phyloP scores from a whole-genome alignment of 192 early-diverging fungal genomes.

The Pilaira anomala region DNA sequence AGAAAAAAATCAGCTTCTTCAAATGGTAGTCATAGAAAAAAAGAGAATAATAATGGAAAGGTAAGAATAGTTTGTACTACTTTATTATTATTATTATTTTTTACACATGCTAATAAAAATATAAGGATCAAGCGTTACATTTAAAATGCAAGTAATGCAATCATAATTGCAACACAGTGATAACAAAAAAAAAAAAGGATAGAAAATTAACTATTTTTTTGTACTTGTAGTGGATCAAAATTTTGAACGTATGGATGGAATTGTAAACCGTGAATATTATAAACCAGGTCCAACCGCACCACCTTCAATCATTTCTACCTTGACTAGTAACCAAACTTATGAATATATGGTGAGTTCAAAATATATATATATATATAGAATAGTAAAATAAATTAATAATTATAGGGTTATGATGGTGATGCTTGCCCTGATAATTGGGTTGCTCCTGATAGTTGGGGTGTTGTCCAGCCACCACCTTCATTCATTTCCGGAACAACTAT shows the following conservation, averaged over 20 bases:
- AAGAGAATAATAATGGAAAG: background rate
- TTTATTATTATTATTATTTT: too few species aligned
- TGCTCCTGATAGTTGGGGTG: conserved; percentile 71
- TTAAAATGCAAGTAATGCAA: background rate
- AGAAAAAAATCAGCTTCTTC: conserved; percentile 14
- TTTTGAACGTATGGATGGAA: conserved; percentile 46
- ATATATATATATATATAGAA: too few species aligned
- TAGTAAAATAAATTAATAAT: background rate
- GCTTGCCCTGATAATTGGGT: conserved; percentile 51
- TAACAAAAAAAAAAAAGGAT: background rate
- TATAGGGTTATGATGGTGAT: conserved; percentile 9
- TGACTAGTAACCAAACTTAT: conserved; percentile 7
- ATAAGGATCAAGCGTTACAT: background rate
- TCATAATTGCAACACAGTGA: too few species aligned
- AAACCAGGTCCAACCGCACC: conserved; percentile 8
- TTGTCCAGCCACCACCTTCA: conserved; percentile 45
- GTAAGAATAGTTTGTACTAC: background rate
- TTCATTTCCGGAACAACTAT: background rate
- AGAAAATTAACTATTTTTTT: background rate
- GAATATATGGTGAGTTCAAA: too few species aligned
- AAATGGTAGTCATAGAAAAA: conserved; percentile 1
- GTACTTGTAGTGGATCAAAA: conserved; percentile 38
- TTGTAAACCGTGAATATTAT: conserved; percentile 36
- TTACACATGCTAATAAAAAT: background rate
- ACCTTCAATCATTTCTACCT: background rate